Percentiles rank a stretch among this genome's conserved stretches.
phyloP scores from a whole-genome alignment of 192 early-diverging fungal genomes.

The Coemansia sp. region DNA sequence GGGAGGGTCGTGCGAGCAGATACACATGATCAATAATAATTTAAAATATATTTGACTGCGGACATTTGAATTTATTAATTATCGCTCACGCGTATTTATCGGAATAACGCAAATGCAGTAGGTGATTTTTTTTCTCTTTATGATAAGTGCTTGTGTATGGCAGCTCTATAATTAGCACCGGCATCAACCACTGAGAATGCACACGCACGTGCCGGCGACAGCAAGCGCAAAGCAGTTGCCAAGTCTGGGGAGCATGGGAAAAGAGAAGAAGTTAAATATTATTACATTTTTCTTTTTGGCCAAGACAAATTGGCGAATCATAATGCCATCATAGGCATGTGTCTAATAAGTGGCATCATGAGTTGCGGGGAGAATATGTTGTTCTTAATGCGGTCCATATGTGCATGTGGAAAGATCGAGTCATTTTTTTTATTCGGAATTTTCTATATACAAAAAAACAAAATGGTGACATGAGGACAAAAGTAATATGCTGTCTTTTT shows the following conservation, averaged over 20 bases:
- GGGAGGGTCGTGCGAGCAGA: neutral
- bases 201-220: neutral
- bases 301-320: neutral
- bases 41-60: neutral
- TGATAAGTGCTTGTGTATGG: neutral
- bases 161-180: neutral
- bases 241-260: neutral
- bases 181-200: conserved; percentile 9
- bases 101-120: neutral
- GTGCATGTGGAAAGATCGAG: too few species aligned
- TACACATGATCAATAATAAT: neutral
- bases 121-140: neutral
- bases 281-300: neutral
- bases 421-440: too few species aligned
- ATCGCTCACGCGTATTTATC: neutral
- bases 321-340: neutral
- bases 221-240: neutral
- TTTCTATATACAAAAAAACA: conserved; percentile 18
- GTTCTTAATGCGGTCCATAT: too few species aligned
- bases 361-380: neutral
- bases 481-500: conserved; percentile 1
- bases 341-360: neutral
- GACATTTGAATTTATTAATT: neutral
- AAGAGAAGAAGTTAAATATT: too few species aligned
- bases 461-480: conserved; percentile 6